Evolutionary conservation across 75 land plant species (phyloP), one percentile per base, ranked within the genome.

Genomic region (Pinus taeda): DNA sequence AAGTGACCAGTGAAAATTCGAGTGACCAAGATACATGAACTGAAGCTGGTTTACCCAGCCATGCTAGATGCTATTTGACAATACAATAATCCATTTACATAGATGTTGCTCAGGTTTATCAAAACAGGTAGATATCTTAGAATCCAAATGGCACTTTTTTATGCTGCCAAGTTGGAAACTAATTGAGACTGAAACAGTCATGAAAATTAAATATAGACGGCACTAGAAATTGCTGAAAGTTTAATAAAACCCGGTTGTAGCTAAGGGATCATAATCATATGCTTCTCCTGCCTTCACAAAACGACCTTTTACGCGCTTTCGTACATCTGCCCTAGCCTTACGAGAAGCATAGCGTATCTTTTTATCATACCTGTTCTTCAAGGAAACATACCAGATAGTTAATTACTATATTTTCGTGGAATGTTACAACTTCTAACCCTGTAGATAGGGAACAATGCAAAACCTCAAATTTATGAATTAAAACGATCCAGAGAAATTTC

Each of bases 211-310:
- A 8, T 39, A 69, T 20, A 69, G 21, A 69, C 39, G 8, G 49
- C 49, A 20, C 53, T 42, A 9, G 49, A 37, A 9, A 37, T n/a
- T 42, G 12, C 11, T 37, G 13, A 69, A 5, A 15, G 9, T 65
- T 86, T 60, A 87, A 57, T 14, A 73, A 73, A 84, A 82, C 74
- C 85, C 76, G 21, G 81, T 82, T 22, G 74, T 37, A 30, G 70
- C 58, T 12, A 85, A 56, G 22, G 89, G 89, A 61, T 87, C 89
- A 70, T 87, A 87, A 63, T 88, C 89, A 64, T 85, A 86, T 17
- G 81, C 79, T 69, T 88, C 84, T 12, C 89, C 89, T 33, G 84
- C 85, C 80, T 88, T 88, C 42, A 88, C 89, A 80, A 88, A 88
- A 58, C 89, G 71, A 33, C 89, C 89, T 55, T 88, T 88, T 72